These are phyloP conservation scores for Penicillium brevicompactum DNA, from an alignment of 2,329 filamentous ascomycete genomes.

Conservation along the genomic window DNA sequence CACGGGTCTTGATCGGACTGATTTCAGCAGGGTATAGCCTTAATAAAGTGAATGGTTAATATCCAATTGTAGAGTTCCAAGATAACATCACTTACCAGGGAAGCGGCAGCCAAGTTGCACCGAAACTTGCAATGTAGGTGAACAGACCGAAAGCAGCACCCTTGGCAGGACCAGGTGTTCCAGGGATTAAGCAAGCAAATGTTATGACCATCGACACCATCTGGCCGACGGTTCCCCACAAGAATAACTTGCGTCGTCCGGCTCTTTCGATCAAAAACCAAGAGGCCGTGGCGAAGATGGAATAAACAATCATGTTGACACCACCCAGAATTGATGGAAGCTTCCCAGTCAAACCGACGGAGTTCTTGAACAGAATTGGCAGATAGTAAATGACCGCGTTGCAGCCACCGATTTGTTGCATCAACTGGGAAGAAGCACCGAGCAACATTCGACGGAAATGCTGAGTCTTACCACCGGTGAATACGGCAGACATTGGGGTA, in stretches of 20 bases:
- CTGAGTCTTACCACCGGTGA: slow-evolving; percentile 32
- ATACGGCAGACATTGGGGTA: slow-evolving; percentile 51
- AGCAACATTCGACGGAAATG: slow-evolving; percentile 34
- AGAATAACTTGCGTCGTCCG: slow-evolving; percentile 35
- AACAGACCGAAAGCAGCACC: slow-evolving; percentile 52
- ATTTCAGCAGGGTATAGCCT: slow-evolving; percentile 48
- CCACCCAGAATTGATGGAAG: slow-evolving; percentile 51
- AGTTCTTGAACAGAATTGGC: slow-evolving; percentile 47
- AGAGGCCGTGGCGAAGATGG: slow-evolving; percentile 33
- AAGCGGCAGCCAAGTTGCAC: slow-evolving; percentile 62
- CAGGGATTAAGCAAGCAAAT: slow-evolving; percentile 27
- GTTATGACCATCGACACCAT: slow-evolving; percentile 28
- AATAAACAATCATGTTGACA: slow-evolving; percentile 45
- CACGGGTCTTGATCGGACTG: slow-evolving; percentile 50
- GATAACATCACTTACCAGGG: slow-evolving; percentile 46
- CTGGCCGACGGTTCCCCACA: slow-evolving; percentile 28
- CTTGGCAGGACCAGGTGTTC: slow-evolving; percentile 14
- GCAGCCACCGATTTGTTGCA: slow-evolving; percentile 50
- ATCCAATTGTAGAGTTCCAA: background rate
- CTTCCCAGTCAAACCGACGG: slow-evolving; percentile 30
- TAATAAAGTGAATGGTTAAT: background rate
- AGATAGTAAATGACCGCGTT: slow-evolving; percentile 51
- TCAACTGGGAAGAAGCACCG: slow-evolving; percentile 32
- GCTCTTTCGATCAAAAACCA: slow-evolving; percentile 46
- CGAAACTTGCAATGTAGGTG: slow-evolving; percentile 66